Evolutionary conservation across 176 grass and related monocot species (phyloP).

Genomic region (bread wheat (Triticum aestivum)): IWGSC_CS_RefSeq_v2.1 NC_057804.1:611711215-611711714

Average conservation of each 20-base stretch:
- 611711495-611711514: conserved; percentile 58
- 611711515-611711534: conserved; percentile 54
- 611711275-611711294: too few species aligned
- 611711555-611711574: not conserved
- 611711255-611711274: too few species aligned
- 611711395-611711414: conserved; percentile 78
- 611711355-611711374: not conserved
- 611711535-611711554: conserved; percentile 39
- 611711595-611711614: not conserved
- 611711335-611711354: too few species aligned
- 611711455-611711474: conserved; percentile 84
- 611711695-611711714: not conserved
- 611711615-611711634: not conserved
- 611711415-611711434: conserved; percentile 94
- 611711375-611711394: conserved; percentile 75
- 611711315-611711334: too few species aligned
- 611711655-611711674: conserved; percentile 1
- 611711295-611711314: too few species aligned
- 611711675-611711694: too few species aligned
- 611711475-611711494: conserved; percentile 46
- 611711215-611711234: conserved; percentile 71
- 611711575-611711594: not conserved
- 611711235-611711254: not conserved
- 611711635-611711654: not conserved
- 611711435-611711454: conserved; percentile 89